phyloP scores from a whole-genome alignment of 495 filamentous ascomycete species.

The Sporormia fimetaria region DNA sequence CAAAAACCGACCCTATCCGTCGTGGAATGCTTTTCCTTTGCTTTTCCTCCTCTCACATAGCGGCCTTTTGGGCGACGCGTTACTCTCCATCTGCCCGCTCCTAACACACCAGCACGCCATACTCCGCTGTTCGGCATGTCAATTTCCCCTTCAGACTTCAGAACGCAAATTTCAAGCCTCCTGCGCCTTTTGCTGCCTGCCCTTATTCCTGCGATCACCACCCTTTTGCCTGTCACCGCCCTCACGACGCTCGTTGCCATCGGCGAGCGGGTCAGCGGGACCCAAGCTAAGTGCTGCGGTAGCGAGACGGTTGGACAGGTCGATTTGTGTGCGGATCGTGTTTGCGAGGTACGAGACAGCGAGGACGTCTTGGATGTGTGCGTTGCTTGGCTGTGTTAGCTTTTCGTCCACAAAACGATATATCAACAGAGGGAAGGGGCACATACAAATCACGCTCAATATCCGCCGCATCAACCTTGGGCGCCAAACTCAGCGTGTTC shows the following conservation, averaged over 20 bases:
- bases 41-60: too few species aligned
- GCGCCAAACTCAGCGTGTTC: constrained; percentile 79
- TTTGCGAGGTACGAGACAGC: constrained; percentile 95
- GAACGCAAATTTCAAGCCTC: constrained; percentile 19
- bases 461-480: constrained; percentile 79
- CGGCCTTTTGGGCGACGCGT: too few species aligned
- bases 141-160: too few species aligned
- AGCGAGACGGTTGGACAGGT: constrained; percentile 85
- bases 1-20: too few species aligned
- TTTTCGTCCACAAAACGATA: background rate
- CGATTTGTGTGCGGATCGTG: constrained; percentile 97
- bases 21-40: too few species aligned
- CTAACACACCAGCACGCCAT: too few species aligned
- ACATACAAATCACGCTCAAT: constrained; percentile 88
- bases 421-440: constrained; percentile 1
- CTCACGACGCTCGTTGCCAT: constrained; percentile 4
- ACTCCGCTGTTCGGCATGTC: too few species aligned
- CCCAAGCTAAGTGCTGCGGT: constrained; percentile 62
- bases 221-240: constrained; percentile 19
- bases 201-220: constrained; percentile 4
- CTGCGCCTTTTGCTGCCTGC: constrained; percentile 12
- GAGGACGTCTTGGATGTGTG: constrained; percentile 96
- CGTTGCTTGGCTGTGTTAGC: constrained; percentile 53
- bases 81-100: too few species aligned
- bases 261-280: constrained; percentile 23